Evolutionary conservation across 768 basidiomycete species (phyloP).

Genomic region (Sutorius australiensis): DNA sequence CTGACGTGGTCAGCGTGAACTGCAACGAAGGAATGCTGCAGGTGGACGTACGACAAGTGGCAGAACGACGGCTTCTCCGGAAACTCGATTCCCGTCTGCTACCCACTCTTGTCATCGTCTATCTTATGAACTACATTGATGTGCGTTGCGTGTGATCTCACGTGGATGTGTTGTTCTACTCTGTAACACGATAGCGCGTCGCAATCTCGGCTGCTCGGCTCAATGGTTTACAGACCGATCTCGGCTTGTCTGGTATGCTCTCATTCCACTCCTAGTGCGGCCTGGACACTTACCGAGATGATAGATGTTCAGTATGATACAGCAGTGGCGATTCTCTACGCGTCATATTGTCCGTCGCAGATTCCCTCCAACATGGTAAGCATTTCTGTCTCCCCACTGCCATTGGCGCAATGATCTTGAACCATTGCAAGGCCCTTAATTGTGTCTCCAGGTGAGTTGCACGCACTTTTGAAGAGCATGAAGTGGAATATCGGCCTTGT

Average conservation of each 20-base stretch:
- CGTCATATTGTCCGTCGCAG: slow-evolving; percentile 62
- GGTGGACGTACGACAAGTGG: slow-evolving; percentile 5
- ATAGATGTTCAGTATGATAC: slow-evolving; percentile 54
- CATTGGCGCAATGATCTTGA: not conserved
- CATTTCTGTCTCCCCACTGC: not conserved
- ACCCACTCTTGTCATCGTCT: slow-evolving; percentile 56
- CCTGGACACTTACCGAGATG: not conserved
- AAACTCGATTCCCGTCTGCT: slow-evolving; percentile 55
- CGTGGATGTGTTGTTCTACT: not conserved
- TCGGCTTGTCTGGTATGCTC: slow-evolving; percentile 40
- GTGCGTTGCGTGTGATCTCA: slow-evolving; percentile 30
- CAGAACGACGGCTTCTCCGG: slow-evolving; percentile 39
- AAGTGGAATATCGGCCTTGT: not conserved
- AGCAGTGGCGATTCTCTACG: slow-evolving; percentile 54
- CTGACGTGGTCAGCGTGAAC: not conserved
- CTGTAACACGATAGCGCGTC: slow-evolving; percentile 34
- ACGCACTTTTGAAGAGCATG: not conserved
- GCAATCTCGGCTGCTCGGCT: slow-evolving; percentile 49
- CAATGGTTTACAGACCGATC: slow-evolving; percentile 48
- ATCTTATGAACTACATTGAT: slow-evolving; percentile 67
- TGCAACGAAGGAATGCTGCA: not conserved
- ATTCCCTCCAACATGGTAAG: slow-evolving; percentile 23
- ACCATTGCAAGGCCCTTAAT: slow-evolving; percentile 46
- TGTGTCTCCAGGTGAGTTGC: slow-evolving; percentile 42
- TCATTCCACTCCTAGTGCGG: not conserved